Evolutionary conservation across 305 asterid genomes (phyloP).

Genomic region (Fraxinus greggii): DNA sequence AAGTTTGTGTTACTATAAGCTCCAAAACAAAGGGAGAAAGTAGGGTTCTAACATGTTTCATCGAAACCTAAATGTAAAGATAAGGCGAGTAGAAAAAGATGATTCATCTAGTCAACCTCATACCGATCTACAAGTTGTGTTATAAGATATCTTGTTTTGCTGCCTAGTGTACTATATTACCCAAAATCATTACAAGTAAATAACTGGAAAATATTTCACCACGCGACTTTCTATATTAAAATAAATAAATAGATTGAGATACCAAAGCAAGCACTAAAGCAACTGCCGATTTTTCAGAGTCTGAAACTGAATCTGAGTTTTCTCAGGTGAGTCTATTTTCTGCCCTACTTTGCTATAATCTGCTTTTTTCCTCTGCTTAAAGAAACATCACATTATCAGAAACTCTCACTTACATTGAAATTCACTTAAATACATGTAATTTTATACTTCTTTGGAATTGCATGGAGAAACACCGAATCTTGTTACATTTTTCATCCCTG

Average conservation of each 20-base stretch:
- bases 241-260: not conserved
- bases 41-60: not conserved
- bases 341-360: slow-evolving; percentile 2
- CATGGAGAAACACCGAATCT: slow-evolving; percentile 34
- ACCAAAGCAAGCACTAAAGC: not conserved
- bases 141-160: slow-evolving; percentile 16
- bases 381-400: slow-evolving; percentile 1
- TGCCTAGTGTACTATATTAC: slow-evolving; percentile 16
- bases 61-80: not conserved
- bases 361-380: not conserved
- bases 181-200: slow-evolving; percentile 26
- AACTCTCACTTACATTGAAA: not conserved
- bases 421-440: not conserved
- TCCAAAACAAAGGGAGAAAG: not conserved
- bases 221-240: not conserved
- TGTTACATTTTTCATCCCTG: not conserved
- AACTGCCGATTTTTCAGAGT: not conserved
- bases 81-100: not conserved
- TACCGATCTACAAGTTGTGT: not conserved
- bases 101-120: not conserved
- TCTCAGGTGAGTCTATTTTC: slow-evolving; percentile 24
- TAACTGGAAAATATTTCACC: slow-evolving; percentile 14
- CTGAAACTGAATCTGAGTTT: not conserved
- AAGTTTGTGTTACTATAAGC: not conserved
- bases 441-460: slow-evolving; percentile 17